Percentiles rank a stretch among this genome's conserved stretches.
Conservation (phyloP, 306 rosid genomes). For the Pyrus betulifolia region DNA sequence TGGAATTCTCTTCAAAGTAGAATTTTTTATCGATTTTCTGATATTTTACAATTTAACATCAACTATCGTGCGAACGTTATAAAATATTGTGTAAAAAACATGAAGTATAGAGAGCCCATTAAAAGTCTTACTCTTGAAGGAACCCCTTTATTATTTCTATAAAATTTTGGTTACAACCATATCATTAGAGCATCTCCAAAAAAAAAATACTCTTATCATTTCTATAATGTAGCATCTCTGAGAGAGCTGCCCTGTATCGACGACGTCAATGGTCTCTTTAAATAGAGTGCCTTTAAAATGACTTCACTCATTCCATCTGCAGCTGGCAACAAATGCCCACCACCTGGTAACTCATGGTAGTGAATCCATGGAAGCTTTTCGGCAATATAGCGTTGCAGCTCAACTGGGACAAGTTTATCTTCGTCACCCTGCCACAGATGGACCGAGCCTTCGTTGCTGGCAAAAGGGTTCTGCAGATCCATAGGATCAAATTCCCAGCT, state of each 20-base stretch:
- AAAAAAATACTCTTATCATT: no score
- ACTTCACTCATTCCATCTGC: constrained; percentile 17
- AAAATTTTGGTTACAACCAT: no score
- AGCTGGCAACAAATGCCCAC: constrained; percentile 46
- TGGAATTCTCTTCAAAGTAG: no score
- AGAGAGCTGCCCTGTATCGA: background rate
- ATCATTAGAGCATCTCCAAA: no score
- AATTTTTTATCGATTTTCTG: rapidly evolving
- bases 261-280: background rate
- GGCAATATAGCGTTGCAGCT: constrained; percentile 36
- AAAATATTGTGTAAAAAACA: no score
- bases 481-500: constrained; percentile 53
- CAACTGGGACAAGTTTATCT: constrained; percentile 33
- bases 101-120: no score
- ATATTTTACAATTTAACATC: rapidly evolving
- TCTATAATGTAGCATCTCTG: background rate
- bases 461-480: constrained; percentile 45
- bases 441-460: constrained; percentile 30
- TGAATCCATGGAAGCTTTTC: constrained; percentile 57
- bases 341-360: constrained; percentile 60
- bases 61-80: no score
- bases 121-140: no score
- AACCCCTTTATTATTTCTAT: no score
- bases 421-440: constrained; percentile 77
- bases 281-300: constrained; percentile 30